Conservation (phyloP, 768 basidiomycete genomes). For the Trametes sanguinea region DNA sequence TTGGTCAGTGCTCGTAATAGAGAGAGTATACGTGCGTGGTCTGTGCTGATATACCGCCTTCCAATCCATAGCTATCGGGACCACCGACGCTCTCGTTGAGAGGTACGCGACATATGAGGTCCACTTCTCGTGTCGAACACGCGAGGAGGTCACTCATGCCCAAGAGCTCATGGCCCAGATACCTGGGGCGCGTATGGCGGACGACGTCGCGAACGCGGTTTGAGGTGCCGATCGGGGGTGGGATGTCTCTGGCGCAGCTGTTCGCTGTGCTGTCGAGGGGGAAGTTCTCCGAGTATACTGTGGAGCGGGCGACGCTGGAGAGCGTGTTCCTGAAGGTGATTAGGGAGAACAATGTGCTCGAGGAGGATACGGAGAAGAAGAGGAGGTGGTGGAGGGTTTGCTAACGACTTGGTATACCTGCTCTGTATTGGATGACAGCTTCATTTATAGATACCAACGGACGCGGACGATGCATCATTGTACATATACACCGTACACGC, state of each 20-base stretch:
- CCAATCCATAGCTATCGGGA: slow-evolving; percentile 71
- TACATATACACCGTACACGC: not conserved
- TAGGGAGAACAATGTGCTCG: slow-evolving; percentile 57
- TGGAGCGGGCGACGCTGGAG: slow-evolving; percentile 69
- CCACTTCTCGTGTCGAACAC: slow-evolving; percentile 67
- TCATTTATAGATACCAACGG: not conserved
- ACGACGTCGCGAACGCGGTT: slow-evolving; percentile 78
- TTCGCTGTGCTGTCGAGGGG: slow-evolving; percentile 56
- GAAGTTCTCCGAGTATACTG: slow-evolving; percentile 66
- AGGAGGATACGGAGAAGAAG: slow-evolving; percentile 40
- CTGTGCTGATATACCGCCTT: too few relatives aligned
- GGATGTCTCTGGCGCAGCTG: slow-evolving; percentile 56
- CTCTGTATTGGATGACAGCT: too few relatives aligned
- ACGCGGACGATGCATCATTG: not conserved
- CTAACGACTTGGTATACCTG: not conserved
- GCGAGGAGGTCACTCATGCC: slow-evolving; percentile 59
- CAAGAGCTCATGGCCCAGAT: slow-evolving; percentile 61
- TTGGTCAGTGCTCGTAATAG: slow-evolving; percentile 46
- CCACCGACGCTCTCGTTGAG: slow-evolving; percentile 59
- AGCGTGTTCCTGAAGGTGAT: slow-evolving; percentile 75
- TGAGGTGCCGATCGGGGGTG: slow-evolving; percentile 58
- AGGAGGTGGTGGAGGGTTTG: slow-evolving; percentile 24
- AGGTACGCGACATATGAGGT: slow-evolving; percentile 78
- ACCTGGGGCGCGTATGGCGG: slow-evolving; percentile 64
- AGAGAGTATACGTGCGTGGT: too few relatives aligned